A percentile compares a stretch with the other conserved stretches of the same genome.
Conservation (phyloP, 2,329 filamentous ascomycete genomes). For the Fusarium buharicum region DNA sequence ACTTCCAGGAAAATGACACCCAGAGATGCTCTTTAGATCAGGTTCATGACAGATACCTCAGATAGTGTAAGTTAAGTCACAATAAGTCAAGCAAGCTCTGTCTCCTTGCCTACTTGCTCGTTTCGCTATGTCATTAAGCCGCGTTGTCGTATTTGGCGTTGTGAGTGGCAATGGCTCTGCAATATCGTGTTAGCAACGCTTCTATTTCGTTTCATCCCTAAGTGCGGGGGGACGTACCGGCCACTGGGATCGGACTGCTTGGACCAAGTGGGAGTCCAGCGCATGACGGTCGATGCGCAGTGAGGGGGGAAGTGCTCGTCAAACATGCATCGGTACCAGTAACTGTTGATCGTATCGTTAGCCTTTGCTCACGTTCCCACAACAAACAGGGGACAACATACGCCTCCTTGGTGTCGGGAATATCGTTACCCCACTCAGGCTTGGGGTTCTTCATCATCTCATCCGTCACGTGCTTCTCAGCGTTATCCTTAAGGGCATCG, state of each 20-base stretch:
- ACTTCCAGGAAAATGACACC: constrained; percentile 65
- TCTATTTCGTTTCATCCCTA: neutral
- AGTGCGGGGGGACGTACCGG: constrained; percentile 62
- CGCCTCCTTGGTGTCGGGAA: constrained; percentile 97
- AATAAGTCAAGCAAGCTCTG: constrained; percentile 26
- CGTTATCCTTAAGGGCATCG: constrained; percentile 94
- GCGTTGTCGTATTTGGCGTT: constrained; percentile 75
- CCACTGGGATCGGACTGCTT: constrained; percentile 96
- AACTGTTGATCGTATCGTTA: constrained; percentile 60
- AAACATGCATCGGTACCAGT: constrained; percentile 99
- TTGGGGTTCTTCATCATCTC: constrained; percentile 99
- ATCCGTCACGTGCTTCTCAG: constrained; percentile 88
- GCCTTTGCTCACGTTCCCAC: constrained; percentile 13
- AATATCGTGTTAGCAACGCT: constrained; percentile 31
- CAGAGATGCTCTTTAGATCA: constrained; percentile 38
- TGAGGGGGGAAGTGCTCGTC: constrained; percentile 96
- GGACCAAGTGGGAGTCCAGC: constrained; percentile 98
- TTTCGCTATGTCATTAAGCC: constrained; percentile 47
- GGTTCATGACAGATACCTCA: constrained; percentile 29
- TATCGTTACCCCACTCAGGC: constrained; percentile 91
- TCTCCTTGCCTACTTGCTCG: constrained; percentile 23
- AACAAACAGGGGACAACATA: constrained; percentile 55
- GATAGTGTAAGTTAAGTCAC: constrained; percentile 40
- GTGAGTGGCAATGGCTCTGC: constrained; percentile 80
- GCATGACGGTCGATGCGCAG: constrained; percentile 92